Percentiles rank a stretch among this genome's conserved stretches.
Conservation (phyloP, 2,329 filamentous ascomycete species). For the Septoria linicola region DNA sequence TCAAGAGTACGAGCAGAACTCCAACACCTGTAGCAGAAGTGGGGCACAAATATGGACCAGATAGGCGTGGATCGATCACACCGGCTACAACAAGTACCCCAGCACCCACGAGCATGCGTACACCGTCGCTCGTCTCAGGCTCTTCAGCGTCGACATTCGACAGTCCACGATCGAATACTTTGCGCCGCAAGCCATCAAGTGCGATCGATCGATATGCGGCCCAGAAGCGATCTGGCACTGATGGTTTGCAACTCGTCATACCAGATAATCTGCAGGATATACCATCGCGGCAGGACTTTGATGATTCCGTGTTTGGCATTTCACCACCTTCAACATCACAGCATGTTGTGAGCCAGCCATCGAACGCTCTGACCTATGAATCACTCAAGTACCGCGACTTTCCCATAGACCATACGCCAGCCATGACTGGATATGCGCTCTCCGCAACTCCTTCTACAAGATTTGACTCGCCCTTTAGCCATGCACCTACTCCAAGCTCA, state of each 20-base stretch:
- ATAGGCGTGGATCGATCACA: slow-evolving; percentile 13
- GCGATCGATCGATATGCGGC: slow-evolving; percentile 43
- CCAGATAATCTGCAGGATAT: background rate
- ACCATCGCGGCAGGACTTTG: slow-evolving; percentile 18
- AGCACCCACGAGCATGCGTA: slow-evolving; percentile 37
- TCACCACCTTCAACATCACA: slow-evolving; percentile 19
- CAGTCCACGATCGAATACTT: slow-evolving; percentile 46
- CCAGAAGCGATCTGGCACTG: slow-evolving; percentile 25
- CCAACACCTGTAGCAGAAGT: slow-evolving; percentile 19
- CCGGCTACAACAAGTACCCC: slow-evolving; percentile 12
- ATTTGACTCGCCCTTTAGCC: slow-evolving; percentile 73
- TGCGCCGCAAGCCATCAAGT: slow-evolving; percentile 46
- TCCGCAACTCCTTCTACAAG: slow-evolving; percentile 73
- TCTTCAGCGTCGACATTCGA: slow-evolving; percentile 49
- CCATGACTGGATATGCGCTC: slow-evolving; percentile 50
- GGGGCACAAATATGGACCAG: slow-evolving; percentile 12
- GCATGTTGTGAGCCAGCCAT: background rate
- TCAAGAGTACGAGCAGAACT: slow-evolving; percentile 21
- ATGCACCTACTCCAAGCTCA: slow-evolving; percentile 75
- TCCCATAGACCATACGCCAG: slow-evolving; percentile 27
- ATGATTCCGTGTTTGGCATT: slow-evolving; percentile 34
- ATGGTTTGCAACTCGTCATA: slow-evolving; percentile 15
- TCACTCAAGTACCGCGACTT: slow-evolving; percentile 10
- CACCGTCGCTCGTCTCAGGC: slow-evolving; percentile 51
- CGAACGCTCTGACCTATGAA: slow-evolving; percentile 3